Base-by-base conservation (phyloP, 2,329 filamentous ascomycete genomes). In the Orbilia quercus region DNA sequence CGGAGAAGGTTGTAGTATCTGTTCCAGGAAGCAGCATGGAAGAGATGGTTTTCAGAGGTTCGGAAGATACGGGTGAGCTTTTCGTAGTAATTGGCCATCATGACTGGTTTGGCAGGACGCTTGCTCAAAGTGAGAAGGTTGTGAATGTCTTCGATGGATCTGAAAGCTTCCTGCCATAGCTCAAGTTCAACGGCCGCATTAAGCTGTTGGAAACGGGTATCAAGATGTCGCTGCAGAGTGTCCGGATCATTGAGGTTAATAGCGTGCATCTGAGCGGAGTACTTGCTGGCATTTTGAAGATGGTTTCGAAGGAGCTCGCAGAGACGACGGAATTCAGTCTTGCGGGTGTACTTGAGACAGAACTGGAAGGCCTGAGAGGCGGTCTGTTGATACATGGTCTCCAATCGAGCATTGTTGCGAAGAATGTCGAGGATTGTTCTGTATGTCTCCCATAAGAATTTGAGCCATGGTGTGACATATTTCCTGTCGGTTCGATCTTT, bases 1-100 rank as follows among this genome's bases (percentile, higher is more conserved):
- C 93, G 92, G 75, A 99, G 89, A 34, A 99, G 88, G 80, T 92
- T 96, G 86, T 96, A 98, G 85, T 97, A 98, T 79, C 94, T 88
- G 78, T 92, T 96, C 92, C 92, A 99, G 75, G 95, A 92, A 62
- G 95, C 95, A 77, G 95, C 95, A 80, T 99, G 95, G 89, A 99
- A 99, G 48, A 99, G 89, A 81, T 98, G 98, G 85, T 99, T 99
- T 84, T 98, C 95, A 82, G 94, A 96, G 77, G 98, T 95, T 75
- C 99, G 88, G 86, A 99, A 99, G 81, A 99, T 99, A 76, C 93
- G 89, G 42, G 95, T 97, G 69, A 99, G 89, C 84, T 98, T 98
- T 86, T 99, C 95, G 83, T 98, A 99, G 86, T 99, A 99, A 85
- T 98, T 99, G 83, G 95, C 95, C 95, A 99, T 99, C 95, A 99